Evolutionary conservation across 2,329 filamentous ascomycete species (phyloP).

Genomic region (Metarhizium robertsii): DNA sequence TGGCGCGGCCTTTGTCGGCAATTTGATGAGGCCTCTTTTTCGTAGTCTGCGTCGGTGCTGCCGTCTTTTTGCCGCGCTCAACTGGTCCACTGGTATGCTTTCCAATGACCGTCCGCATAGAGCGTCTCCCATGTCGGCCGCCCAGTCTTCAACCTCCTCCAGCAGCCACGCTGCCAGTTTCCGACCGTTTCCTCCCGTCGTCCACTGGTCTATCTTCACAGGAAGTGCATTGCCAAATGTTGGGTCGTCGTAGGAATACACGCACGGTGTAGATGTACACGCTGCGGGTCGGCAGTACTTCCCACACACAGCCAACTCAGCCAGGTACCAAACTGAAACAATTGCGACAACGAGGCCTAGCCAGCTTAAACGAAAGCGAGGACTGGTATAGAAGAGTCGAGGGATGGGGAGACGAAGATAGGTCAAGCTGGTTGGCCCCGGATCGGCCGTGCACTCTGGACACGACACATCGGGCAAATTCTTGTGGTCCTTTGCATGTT

Average conservation of each 20-base stretch:
- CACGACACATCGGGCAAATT: constrained; percentile 6
- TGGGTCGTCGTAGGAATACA: constrained; percentile 49
- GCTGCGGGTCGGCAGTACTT: constrained; percentile 44
- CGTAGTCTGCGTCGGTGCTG: constrained; percentile 40
- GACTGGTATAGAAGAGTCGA: constrained; percentile 33
- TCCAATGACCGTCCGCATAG: constrained; percentile 35
- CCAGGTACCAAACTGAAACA: constrained; percentile 40
- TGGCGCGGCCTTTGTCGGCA: constrained; percentile 23
- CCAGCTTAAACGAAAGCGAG: constrained; percentile 36
- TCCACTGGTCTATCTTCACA: constrained; percentile 54
- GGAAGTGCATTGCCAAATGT: constrained; percentile 51
- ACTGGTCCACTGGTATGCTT: constrained; percentile 30
- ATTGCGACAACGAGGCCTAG: constrained; percentile 37
- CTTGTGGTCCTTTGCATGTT: background rate
- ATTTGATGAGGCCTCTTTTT: constrained; percentile 32
- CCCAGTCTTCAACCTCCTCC: constrained; percentile 36
- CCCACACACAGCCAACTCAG: constrained; percentile 45
- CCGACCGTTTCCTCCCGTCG: constrained; percentile 41
- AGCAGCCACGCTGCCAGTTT: constrained; percentile 22
- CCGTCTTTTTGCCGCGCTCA: constrained; percentile 37
- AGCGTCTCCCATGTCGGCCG: constrained; percentile 39
- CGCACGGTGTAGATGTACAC: constrained; percentile 38
- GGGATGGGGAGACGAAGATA: constrained; percentile 37
- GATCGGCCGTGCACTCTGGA: constrained; percentile 10
- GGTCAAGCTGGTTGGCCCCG: constrained; percentile 13